Base-by-base conservation (phyloP, 2,329 filamentous ascomycete genomes). In the Alternaria conjuncta region DNA sequence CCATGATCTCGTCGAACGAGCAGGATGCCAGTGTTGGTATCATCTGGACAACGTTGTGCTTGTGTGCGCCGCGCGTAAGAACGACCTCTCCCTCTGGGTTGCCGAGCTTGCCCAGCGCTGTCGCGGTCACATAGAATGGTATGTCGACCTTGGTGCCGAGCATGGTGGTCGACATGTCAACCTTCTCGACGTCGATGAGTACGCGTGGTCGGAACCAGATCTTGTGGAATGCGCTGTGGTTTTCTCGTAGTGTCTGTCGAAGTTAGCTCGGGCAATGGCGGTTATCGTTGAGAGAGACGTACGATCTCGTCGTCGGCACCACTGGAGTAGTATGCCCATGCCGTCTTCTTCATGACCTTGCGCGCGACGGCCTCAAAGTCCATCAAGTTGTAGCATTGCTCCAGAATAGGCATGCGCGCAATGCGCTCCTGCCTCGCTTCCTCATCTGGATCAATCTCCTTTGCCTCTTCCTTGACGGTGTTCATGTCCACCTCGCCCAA, bases 251-350 rank as follows among this genome's bases (percentile, higher is more conserved):
- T 0, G 96, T 97, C 92, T 96, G 23, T 26, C 6, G 2, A 68
- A 77, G 74, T 65, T 49, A 70, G 69, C 10, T 21, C 5, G 23
- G 1, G 15, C 28, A 2, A 36, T 10, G 13, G 23, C 23, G 11
- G 43, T 21, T 3, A 2, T n/a, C 12, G 5, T 4, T 6, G 3
- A 8, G 2, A 7, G 8, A 18, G 55, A 79, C 87, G 75, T 78
- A 93, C 91, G 81, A 95, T 94, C 80, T 95, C 92, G 75, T 96
- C 93, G 76, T 96, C 93, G 0, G 95, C 93, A 60, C 93, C 95
- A 76, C 92, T 96, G 1, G 93, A 97, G 81, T 99, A 99, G 83
- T 99, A 99, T 25, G 92, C 96, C 96, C 96, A 99, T 0, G 95
- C 95, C 2, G 90, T 91, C 84, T 92, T 96, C 87, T 97, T 97